Base-by-base conservation (phyloP, 768 basidiomycete genomes). In the Suillus plorans region DNA sequence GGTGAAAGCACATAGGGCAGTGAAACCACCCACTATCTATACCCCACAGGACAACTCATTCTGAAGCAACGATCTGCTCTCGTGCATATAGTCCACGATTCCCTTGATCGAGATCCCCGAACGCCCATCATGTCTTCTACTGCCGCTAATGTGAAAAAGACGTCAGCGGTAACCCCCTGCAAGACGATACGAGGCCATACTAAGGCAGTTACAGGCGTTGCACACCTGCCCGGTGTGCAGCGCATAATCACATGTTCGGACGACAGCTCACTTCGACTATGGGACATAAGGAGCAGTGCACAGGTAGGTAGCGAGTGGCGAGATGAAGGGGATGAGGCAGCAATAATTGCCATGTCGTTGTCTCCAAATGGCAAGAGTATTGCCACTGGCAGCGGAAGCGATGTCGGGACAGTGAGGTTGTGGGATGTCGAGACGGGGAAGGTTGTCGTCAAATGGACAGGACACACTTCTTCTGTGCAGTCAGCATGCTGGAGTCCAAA, bases 171-270 rank as follows among this genome's bases (percentile, higher is more conserved):
- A 5, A 53, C 31, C 0, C 31, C 31, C 31, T 0, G 18, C 50
- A 28, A 31, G 14, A 52, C 7, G 8, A 52, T 52, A 5, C 16
- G 31, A 53, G 44, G 44, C 13, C 60, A 49, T 22, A 61, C 22
- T 3, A 0, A 4, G 0, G 3, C 1, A 0, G 39, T 37, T 3
- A 0, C 0, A 4, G 25, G 16, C n/a, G 36, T 20, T 34, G 39
- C 16, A 7, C 13, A 56, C 37, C 53, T 52, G 9, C 7, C 47
- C 2, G 56, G n/a, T 2, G 62, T 12, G 4, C 22, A 9, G 36
- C 20, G 31, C 36, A 47, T 69, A 6, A 55, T 64, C 31, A 44
- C 18, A 44, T 9, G 42, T 44, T 44, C 42, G 0, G 0, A 9
- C 3, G 42, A 44, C 8, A 18, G 42, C 14, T 47, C 45, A 47